Evolutionary conservation across 2,329 filamentous ascomycete genomes (phyloP).

Genomic region (Claviceps arundinis): DNA sequence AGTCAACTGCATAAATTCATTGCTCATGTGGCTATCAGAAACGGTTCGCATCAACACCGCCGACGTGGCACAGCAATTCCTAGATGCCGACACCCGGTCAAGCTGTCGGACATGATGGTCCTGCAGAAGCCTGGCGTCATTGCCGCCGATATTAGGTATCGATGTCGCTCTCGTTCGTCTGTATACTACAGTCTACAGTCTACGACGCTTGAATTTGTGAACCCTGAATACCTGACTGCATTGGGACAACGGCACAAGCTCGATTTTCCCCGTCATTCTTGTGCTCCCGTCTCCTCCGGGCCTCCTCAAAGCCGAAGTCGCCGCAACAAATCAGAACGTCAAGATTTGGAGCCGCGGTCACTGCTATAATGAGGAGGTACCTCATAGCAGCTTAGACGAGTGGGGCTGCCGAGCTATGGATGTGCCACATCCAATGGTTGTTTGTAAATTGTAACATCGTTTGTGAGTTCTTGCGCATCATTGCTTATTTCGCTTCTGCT

Average conservation of each 20-base stretch:
- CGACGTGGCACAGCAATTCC: conserved; percentile 20
- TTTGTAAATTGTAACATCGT: too few relatives aligned
- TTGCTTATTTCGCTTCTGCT: too few relatives aligned
- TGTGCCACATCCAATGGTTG: too few relatives aligned
- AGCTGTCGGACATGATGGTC: conserved; percentile 6
- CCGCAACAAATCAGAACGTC: background rate
- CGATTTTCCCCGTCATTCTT: background rate
- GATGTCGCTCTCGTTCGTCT: too few relatives aligned
- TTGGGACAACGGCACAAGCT: too few relatives aligned
- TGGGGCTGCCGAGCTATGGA: background rate
- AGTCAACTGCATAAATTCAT: background rate
- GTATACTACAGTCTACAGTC: too few relatives aligned
- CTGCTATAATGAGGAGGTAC: background rate
- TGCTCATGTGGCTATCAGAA: conserved; percentile 9
- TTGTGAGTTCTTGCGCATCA: too few relatives aligned
- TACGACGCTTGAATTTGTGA: too few relatives aligned
- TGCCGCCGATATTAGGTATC: too few relatives aligned
- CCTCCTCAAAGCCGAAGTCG: background rate
- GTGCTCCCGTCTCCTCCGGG: background rate
- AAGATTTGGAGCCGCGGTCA: background rate
- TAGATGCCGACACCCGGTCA: conserved; percentile 17
- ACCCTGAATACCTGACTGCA: too few relatives aligned
- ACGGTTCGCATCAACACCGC: conserved; percentile 16
- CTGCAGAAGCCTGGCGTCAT: background rate
- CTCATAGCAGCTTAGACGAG: background rate